phyloP scores from a whole-genome alignment of 441 rosid species.

The Eutrema salsugineum region DNA sequence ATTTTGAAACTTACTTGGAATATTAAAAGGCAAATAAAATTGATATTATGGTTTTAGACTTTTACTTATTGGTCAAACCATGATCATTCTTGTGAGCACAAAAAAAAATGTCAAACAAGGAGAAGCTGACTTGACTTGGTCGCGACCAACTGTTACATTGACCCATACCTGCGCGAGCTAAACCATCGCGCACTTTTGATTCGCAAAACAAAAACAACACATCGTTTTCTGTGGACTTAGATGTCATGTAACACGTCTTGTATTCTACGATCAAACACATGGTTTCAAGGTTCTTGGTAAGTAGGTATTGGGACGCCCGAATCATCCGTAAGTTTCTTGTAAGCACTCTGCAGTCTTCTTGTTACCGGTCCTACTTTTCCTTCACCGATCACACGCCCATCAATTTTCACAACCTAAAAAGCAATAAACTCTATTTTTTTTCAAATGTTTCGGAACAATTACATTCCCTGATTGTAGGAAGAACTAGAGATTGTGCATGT shows the following conservation, averaged over 20 bases:
- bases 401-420: constrained; percentile 68
- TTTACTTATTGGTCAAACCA: not conserved
- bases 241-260: no score
- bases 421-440: not conserved
- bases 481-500: constrained; percentile 14
- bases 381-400: constrained; percentile 65
- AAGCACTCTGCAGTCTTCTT: constrained; percentile 53
- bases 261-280: constrained; percentile 1
- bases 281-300: constrained; percentile 19
- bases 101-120: not conserved
- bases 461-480: not conserved
- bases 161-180: not conserved
- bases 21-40: not conserved
- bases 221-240: not conserved
- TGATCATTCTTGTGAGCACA: not conserved
- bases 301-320: constrained; percentile 75
- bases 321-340: constrained; percentile 56
- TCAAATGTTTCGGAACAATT: not conserved
- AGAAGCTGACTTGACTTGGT: constrained; percentile 17
- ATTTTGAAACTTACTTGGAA: not conserved
- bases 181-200: constrained; percentile 6
- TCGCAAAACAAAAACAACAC: not conserved
- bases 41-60: not conserved
- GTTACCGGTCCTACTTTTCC: constrained; percentile 75
- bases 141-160: constrained; percentile 8